Evolutionary conservation across 495 filamentous ascomycete genomes (phyloP).

Genomic region (Tuber brumale): DNA sequence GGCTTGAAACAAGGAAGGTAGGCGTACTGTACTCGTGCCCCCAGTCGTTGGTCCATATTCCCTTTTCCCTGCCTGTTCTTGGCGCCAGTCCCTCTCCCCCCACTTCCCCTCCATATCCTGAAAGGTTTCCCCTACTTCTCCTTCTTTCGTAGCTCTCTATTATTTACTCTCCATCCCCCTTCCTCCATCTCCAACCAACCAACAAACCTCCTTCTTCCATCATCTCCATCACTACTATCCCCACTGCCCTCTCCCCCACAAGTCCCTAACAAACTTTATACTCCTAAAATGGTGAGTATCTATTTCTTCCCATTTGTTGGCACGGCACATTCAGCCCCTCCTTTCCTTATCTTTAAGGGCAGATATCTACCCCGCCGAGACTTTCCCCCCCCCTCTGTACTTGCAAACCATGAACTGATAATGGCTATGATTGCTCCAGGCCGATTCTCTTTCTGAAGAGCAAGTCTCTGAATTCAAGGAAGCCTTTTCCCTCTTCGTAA

Average conservation of each 20-base stretch:
- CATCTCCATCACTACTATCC: constrained; percentile 9
- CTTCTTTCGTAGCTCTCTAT: constrained; percentile 16
- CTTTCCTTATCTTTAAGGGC: constrained; percentile 11
- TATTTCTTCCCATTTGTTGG: background rate
- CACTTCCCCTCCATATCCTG: constrained; percentile 30
- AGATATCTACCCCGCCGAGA: constrained; percentile 6
- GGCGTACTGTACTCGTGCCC: no score
- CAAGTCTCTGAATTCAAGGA: constrained; percentile 99
- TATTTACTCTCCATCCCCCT: constrained; percentile 8
- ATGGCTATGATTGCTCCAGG: constrained; percentile 48
- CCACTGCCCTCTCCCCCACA: constrained; percentile 2
- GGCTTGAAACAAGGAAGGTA: background rate
- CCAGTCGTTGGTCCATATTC: background rate
- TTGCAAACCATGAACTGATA: background rate
- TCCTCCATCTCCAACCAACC: constrained; percentile 21
- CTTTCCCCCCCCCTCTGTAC: background rate
- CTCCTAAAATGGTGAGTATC: constrained; percentile 29
- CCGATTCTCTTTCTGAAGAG: constrained; percentile 93
- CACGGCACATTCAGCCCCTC: constrained; percentile 15
- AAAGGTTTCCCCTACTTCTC: constrained; percentile 13
- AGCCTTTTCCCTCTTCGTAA: constrained; percentile 98
- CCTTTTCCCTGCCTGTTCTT: constrained; percentile 14
- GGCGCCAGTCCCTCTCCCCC: constrained; percentile 17
- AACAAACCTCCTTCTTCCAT: constrained; percentile 2
- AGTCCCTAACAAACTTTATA: constrained; percentile 9